These are phyloP conservation scores for Fusarium coicis DNA, from an alignment of 2,329 filamentous ascomycete species.

Conservation along the genomic window DNA sequence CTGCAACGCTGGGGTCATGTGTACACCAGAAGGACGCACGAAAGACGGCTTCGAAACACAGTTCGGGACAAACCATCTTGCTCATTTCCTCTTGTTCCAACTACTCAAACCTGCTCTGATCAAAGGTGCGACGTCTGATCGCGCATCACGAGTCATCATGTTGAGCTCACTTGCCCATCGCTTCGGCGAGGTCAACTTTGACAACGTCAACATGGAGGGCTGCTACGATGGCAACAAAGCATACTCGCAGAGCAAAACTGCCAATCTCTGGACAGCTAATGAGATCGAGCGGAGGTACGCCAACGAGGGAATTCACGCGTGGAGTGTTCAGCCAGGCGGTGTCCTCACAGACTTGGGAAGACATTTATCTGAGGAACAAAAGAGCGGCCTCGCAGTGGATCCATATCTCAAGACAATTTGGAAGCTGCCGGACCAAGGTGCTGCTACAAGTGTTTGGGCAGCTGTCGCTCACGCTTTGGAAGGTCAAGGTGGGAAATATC, in stretches of 20 bases:
- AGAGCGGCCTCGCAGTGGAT: neutral
- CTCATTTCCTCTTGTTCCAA: neutral
- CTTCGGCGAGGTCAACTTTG: neutral
- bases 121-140: neutral
- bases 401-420: neutral
- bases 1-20: constrained; percentile 15
- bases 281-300: neutral
- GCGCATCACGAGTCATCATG: neutral
- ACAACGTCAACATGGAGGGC: constrained; percentile 2
- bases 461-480: neutral
- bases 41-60: constrained; percentile 7
- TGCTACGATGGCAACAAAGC: constrained; percentile 8
- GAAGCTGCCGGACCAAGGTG: neutral
- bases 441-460: constrained; percentile 7
- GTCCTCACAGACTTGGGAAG: neutral
- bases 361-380: constrained; percentile 2
- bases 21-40: neutral
- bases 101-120: neutral
- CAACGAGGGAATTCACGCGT: neutral
- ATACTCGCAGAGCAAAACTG: neutral
- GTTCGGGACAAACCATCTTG: constrained; percentile 5
- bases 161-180: neutral
- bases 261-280: constrained; percentile 13
- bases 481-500: constrained; percentile 1
- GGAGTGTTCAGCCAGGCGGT: constrained; percentile 1